Base-by-base conservation (phyloP, 768 basidiomycete species). In the Calocybe gangraenosa region DNA sequence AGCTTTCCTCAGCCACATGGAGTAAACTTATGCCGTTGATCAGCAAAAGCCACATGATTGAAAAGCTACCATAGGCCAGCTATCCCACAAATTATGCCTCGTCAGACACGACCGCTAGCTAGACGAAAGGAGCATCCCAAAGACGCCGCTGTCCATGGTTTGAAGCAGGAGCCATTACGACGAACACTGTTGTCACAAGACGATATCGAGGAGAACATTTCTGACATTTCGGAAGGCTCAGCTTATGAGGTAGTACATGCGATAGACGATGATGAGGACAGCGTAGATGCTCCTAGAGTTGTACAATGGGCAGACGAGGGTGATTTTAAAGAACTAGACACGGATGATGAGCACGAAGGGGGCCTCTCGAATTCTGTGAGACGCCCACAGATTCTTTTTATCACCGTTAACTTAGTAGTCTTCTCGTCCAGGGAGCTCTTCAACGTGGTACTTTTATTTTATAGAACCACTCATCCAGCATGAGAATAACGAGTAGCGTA, bases 291-390 rank as follows among this genome's bases (percentile, higher is more conserved):
- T 1, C 79, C 81, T 7, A 69, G 82, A n/a, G 66, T 82, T 20
- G 75, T 71, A 11, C 80, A 79, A 53, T 86, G 81, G 80, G 65
- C 75, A 3, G 79, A 76, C 35, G 78, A 79, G 23, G 71, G 70
- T 36, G 66, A 64, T 38, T 58, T 70, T 37, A 63, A 57, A 61
- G 63, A 64, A 2, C 65, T 57, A 40, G 63, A 57, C 61, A 63
- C 64, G 2, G 65, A 58, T 15, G 70, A 67, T 19, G 52, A 50
- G 4, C 50, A 55, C 31, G 57, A 62, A 18, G 59, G 47, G 21
- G 65, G 57, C 9, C 57, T 59, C 40, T 58, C 59, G 7, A 57
- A 67, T n/a, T 57, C 57, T 44, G 74, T 53, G 51, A 46, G 51
- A 55, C 23, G 46, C 43, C 23, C 47, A 47, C 37, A 17, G 31